Evolutionary conservation across 2,329 filamentous ascomycete species (phyloP).

Genomic region (Fusarium gaditjirri): DNA sequence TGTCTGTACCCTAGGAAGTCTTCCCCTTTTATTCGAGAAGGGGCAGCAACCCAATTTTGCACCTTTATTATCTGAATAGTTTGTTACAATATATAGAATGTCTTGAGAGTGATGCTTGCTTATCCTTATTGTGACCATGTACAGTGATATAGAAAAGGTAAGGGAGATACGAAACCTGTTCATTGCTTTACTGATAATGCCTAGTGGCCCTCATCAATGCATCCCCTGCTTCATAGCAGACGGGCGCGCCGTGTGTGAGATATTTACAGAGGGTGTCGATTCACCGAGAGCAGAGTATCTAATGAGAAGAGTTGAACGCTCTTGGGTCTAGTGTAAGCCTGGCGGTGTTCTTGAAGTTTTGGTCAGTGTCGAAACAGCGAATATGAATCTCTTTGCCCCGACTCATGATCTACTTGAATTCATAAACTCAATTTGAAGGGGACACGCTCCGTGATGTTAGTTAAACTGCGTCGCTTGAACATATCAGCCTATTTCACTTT

Average conservation of each 20-base stretch:
- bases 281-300: not conserved
- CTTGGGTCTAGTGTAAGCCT: not conserved
- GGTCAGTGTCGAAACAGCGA: not conserved
- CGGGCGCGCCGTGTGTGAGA: not conserved
- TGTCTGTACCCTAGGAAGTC: slow-evolving; percentile 47
- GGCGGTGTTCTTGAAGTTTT: not conserved
- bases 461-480: not conserved
- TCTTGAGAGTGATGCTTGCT: slow-evolving; percentile 8
- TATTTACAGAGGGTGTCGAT: not conserved
- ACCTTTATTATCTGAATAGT: slow-evolving; percentile 34
- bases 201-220: not conserved
- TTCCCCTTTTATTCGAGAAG: slow-evolving; percentile 29
- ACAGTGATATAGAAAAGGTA: not conserved
- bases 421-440: not conserved
- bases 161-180: not conserved
- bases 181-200: slow-evolving; percentile 15
- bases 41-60: slow-evolving; percentile 35
- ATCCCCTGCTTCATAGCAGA: not conserved
- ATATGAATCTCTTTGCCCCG: not conserved
- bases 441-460: not conserved
- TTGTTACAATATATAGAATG: slow-evolving; percentile 38
- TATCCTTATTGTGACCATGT: slow-evolving; percentile 12
- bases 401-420: not conserved
- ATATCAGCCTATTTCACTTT: not conserved
- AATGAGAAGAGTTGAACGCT: not conserved